These are phyloP conservation scores for Neonectria ditissima DNA, from an alignment of 2,329 filamentous ascomycete genomes.

Conservation along the genomic window DNA sequence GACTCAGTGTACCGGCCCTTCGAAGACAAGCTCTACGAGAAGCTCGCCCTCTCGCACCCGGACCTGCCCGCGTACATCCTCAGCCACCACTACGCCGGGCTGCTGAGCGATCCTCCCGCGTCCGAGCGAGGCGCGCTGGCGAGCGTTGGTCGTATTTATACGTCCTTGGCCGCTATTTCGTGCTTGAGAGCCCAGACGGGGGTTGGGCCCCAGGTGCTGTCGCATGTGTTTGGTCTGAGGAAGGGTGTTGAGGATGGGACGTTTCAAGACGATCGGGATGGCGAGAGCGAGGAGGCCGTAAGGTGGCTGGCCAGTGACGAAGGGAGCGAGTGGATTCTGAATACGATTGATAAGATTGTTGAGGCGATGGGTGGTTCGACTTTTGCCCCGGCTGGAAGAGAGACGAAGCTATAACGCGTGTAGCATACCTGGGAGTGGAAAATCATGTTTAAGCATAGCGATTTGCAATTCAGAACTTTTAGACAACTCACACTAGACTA, in stretches of 20 bases:
- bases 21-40: slow-evolving; percentile 75
- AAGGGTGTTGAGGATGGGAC: slow-evolving; percentile 80
- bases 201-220: slow-evolving; percentile 84
- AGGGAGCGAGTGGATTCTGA: slow-evolving; percentile 61
- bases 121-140: slow-evolving; percentile 57
- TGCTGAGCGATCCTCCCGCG: slow-evolving; percentile 75
- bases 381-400: slow-evolving; percentile 49
- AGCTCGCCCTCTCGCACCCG: slow-evolving; percentile 80
- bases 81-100: slow-evolving; percentile 76
- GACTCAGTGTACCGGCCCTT: slow-evolving; percentile 81
- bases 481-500: not conserved
- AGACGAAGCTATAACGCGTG: slow-evolving; percentile 37
- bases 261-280: slow-evolving; percentile 53
- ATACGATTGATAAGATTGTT: slow-evolving; percentile 58
- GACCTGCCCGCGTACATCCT: slow-evolving; percentile 86
- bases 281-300: slow-evolving; percentile 50
- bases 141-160: slow-evolving; percentile 76
- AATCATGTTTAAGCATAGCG: slow-evolving; percentile 7
- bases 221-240: slow-evolving; percentile 82
- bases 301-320: slow-evolving; percentile 59
- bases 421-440: not conserved
- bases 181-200: slow-evolving; percentile 84
- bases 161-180: slow-evolving; percentile 78
- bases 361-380: slow-evolving; percentile 59
- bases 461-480: not conserved